Evolutionary conservation across 345 rosid genomes (phyloP), one percentile per base, ranked within the genome.

Genomic region (Mallotus nudiflorus): DNA sequence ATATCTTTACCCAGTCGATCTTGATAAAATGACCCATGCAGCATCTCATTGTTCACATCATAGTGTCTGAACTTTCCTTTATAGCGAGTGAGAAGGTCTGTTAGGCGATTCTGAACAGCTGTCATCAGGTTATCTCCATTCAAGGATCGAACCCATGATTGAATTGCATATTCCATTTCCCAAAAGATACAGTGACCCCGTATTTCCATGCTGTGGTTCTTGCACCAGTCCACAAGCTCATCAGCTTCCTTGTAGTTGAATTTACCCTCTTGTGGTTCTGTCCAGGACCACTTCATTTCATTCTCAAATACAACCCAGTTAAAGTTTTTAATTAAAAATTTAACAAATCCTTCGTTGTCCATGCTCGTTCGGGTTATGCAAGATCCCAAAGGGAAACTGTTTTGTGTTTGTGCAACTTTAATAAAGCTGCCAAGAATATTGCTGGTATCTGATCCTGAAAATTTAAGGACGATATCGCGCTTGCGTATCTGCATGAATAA

Each of bases 221-320:
- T 72, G 67, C 97, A 94, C 78, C 89, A 78, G 20, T 70, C 89
- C 57, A 92, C 73, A 91, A 94, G 78, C 59, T 85, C 91, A 71
- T 91, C 97, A 0, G 97, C 95, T 48, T 90, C 92, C 50, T 81
- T 82, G 82, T 88, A 95, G 79, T 90, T 90, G 77, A 90, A 64
- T 33, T 73, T 85, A 10, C 98, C 96, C 75, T 77, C 80, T 68
- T 85, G 90, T 37, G 98, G 45, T 68, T 95, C 99, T 5, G 98
- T 92, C 98, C 97, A 92, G 70, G 81, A 86, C 99, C 98, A 95
- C 79, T 92, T 95, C 85, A 95, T 69, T 83, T 95, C 98, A 70
- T 95, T 92, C 37, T 83, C 92, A 48, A 95, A 92, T 75, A 90
- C 99, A 12, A 88, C 96, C 97, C 98, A 89, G 77, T 85, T 83